Evolutionary conservation across 352 stramenopile species (phyloP), one percentile per base, ranked within the genome.

Genomic region (Globisporangium apiculatum): DNA sequence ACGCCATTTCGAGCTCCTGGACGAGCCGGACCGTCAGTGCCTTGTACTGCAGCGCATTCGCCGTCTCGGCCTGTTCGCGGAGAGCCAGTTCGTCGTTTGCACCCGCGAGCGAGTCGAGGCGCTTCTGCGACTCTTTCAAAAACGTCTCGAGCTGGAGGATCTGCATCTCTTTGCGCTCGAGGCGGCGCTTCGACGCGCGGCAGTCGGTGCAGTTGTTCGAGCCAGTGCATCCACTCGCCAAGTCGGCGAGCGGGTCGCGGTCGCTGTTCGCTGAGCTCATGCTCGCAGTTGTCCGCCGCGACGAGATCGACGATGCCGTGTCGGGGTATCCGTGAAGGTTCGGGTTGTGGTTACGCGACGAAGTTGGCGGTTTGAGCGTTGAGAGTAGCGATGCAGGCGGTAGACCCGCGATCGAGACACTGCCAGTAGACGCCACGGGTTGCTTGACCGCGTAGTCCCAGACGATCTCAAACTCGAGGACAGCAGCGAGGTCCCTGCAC

Each of bases 111-210:
- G 77, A 70, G 64, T 91, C 78, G 52, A 89, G 85, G 18, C 78
- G 73, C 49, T 87, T 87, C 69, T 89, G 81, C 0, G 79, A 88
- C 53, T 91, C 81, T 51, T 91, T 91, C 12, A 89, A 59, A 51
- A 88, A 87, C 9, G 72, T 72, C 67, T 91, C 81, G 53, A 91
- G 73, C 65, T 91, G 79, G 51, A 83, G n/a, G 48, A 89, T 75
- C 66, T 88, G 79, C 46, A 82, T 73, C 37, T 91, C 79, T 57
- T 88, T 86, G 36, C 81, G 70, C 15, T 91, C 81, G 7, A 91
- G 61, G n/a, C 77, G 66, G 5, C 79, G 68, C 51, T 83, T 80
- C 17, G 78, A 69, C 24, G 71, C 68, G 8, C 78, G 72, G 54
- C 81, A 89, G 54, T 75, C 73, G 14, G 38, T 58, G 57, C 80